These are phyloP conservation scores for Pelargonium fulgidum DNA, from an alignment of 441 rosid species.

Conservation along the genomic window DNA sequence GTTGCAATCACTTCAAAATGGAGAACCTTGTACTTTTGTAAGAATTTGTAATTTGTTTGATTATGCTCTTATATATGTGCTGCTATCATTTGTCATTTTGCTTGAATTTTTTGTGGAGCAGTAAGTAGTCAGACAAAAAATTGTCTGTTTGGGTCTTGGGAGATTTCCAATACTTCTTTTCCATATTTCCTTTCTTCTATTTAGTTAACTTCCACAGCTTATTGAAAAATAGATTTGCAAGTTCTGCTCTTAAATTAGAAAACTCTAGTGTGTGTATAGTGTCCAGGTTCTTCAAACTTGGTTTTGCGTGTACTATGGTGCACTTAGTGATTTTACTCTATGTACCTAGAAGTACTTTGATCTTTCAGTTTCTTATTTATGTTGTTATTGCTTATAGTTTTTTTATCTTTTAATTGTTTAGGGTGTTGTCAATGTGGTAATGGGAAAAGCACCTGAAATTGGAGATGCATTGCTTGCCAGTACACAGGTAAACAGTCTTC, in stretches of 20 bases:
- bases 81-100: neutral
- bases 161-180: neutral
- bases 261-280: neutral
- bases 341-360: neutral
- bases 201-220: neutral
- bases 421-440: constrained; percentile 86
- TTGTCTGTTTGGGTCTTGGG: neutral
- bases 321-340: neutral
- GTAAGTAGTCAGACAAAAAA: neutral
- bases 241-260: neutral
- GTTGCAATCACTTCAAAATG: no score
- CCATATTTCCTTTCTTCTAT: neutral
- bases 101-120: neutral
- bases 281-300: neutral
- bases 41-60: neutral
- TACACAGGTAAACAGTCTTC: constrained; percentile 49
- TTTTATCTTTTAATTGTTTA: constrained; percentile 24
- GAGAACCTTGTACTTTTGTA: no score
- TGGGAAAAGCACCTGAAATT: constrained; percentile 90
- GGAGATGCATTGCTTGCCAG: constrained; percentile 81
- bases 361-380: no score
- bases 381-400: no score
- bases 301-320: neutral
- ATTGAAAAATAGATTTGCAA: constrained; percentile 1
- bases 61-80: neutral